Base-by-base conservation (phyloP, 2,329 filamentous ascomycete genomes). In the Cylindrodendrum hubeiense region DNA sequence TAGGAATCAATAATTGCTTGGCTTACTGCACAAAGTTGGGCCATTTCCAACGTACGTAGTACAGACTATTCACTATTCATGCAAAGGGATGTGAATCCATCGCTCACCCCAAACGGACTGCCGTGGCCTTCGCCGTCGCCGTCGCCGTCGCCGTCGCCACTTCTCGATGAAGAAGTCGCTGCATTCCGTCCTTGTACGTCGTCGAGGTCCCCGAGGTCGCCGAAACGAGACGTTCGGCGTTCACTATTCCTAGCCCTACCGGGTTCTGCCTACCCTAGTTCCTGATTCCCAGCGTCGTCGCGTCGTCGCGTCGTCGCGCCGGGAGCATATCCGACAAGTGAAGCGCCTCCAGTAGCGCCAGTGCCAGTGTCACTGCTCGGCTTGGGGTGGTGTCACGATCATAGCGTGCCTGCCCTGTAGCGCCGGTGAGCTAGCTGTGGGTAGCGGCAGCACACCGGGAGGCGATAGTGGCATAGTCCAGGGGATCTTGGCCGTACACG, bases 401-500 rank as follows among this genome's bases (percentile, higher is more conserved):
- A 39, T n/a, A n/a, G 37, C 15, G 37, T 7, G 37, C 37, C 37
- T 17, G 15, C 17, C 15, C 15, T 39, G 37, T n/a, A 39, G 37
- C 37, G 37, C 37, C 37, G 37, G 37, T 39, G 37, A n/a, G 37
- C 37, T 39, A 39, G 37, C 15, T 39, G 15, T 17, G 17, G 37
- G 9, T 39, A n/a, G 37, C 37, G 15, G 37, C 37, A n/a, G n/a
- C 37, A 19, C 37, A 39, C 37, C 37, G 37, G 37, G 37, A 39
- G 15, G 37, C 37, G 17, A n/a, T 19, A n/a, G 37, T n/a, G 37
- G n/a, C 5, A 6, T 39, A 17, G 17, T 39, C 37, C 37, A 12
- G 22, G 19, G 37, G 30, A 41, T 47, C 53, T 63, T 57, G 52
- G n/a, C 60, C 60, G 46, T 52, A 52, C 24, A 33, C 37, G 60